phyloP scores from a whole-genome alignment of 805 yeast genomes.

The Saturnispora dispora region DNA sequence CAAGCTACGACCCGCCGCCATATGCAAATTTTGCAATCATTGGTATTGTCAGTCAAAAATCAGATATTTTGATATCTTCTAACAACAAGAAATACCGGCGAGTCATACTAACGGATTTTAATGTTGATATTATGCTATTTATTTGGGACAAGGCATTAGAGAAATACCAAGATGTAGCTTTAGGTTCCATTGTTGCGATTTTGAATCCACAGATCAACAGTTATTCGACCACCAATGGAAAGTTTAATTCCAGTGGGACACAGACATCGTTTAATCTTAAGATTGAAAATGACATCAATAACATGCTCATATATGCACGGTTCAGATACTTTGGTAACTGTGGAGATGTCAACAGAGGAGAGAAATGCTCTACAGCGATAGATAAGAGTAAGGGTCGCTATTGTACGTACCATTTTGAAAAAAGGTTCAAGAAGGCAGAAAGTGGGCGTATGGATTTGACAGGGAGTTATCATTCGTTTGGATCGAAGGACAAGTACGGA shows the following conservation, averaged over 20 bases:
- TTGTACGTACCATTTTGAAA: constrained; percentile 68
- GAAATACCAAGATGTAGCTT: constrained; percentile 60
- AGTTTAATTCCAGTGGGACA: background rate
- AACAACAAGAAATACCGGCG: constrained; percentile 45
- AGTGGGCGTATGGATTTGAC: constrained; percentile 73
- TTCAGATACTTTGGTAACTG: constrained; percentile 65
- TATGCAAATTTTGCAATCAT: constrained; percentile 71
- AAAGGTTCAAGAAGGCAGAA: constrained; percentile 40
- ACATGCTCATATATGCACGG: constrained; percentile 65
- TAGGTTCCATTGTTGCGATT: constrained; percentile 68
- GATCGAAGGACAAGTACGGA: constrained; percentile 40
- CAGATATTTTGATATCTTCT: constrained; percentile 40
- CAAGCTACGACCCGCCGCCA: constrained; percentile 57
- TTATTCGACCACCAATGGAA: constrained; percentile 11
- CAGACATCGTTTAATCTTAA: constrained; percentile 41
- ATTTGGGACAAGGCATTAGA: constrained; percentile 61
- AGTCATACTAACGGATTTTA: constrained; percentile 60
- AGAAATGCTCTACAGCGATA: constrained; percentile 51
- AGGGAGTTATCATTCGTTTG: constrained; percentile 45
- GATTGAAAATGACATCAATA: constrained; percentile 40
- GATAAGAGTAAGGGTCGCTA: constrained; percentile 42
- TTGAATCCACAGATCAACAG: constrained; percentile 61
- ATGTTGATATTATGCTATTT: constrained; percentile 43
- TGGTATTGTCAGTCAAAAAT: constrained; percentile 59
- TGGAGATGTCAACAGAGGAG: constrained; percentile 38